Evolutionary conservation across 768 basidiomycete genomes (phyloP).

Genomic region (Russula sp.): DNA sequence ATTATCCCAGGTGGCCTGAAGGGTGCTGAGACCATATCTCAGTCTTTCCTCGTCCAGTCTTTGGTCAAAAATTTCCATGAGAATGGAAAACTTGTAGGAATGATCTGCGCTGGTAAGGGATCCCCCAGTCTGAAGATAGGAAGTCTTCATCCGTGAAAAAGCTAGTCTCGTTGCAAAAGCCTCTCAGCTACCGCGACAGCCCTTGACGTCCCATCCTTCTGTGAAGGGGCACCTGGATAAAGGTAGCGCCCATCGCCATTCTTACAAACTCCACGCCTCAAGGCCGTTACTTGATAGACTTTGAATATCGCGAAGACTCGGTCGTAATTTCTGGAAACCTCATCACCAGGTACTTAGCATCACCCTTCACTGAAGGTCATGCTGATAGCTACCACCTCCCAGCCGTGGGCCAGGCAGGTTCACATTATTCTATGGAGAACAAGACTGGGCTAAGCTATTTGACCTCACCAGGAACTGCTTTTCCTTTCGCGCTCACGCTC

Average conservation of each 20-base stretch:
- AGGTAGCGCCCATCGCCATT: slow-evolving; percentile 30
- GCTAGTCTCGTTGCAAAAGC: slow-evolving; percentile 47
- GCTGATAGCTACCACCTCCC: background rate
- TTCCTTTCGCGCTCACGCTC: slow-evolving; percentile 71
- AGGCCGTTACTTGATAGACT: slow-evolving; percentile 37
- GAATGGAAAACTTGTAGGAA: slow-evolving; percentile 55
- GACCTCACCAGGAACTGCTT: slow-evolving; percentile 50
- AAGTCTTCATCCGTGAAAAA: background rate
- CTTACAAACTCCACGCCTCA: background rate
- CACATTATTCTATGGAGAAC: background rate
- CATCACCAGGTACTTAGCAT: slow-evolving; percentile 55
- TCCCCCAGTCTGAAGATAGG: background rate
- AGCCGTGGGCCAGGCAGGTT: slow-evolving; percentile 67
- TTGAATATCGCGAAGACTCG: slow-evolving; percentile 64
- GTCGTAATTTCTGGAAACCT: slow-evolving; percentile 69
- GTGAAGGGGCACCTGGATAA: slow-evolving; percentile 53
- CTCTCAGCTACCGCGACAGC: slow-evolving; percentile 51
- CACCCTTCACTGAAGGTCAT: background rate
- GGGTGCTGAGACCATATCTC: slow-evolving; percentile 68
- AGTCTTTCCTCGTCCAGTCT: slow-evolving; percentile 49
- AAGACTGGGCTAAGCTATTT: background rate
- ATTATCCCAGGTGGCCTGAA: slow-evolving; percentile 74
- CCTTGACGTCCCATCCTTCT: slow-evolving; percentile 72
- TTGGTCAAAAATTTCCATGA: slow-evolving; percentile 52
- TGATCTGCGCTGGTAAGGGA: slow-evolving; percentile 77